These are phyloP conservation scores for Carpinus fangiana DNA, from an alignment of 306 rosid species.

Conservation along the genomic window DNA sequence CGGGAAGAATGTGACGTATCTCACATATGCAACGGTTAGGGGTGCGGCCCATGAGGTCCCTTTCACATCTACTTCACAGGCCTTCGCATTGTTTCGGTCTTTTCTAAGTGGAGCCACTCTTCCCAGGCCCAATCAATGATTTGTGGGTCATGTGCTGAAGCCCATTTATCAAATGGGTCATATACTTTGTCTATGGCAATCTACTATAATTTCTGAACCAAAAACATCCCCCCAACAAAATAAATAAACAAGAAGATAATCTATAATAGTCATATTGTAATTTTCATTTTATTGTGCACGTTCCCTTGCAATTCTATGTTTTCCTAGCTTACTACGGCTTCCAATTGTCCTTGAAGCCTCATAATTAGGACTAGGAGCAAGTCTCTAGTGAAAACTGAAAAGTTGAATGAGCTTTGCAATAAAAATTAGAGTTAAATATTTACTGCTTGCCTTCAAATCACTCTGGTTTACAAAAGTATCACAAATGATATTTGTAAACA, in stretches of 20 bases:
- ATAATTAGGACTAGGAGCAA: background rate
- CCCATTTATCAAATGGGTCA: background rate
- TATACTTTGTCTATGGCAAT: no score
- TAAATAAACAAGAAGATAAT: background rate
- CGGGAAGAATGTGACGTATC: conserved; percentile 1
- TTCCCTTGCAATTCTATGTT: background rate
- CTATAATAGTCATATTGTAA: background rate
- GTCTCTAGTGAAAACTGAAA: background rate
- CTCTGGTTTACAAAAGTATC: no score
- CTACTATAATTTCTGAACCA: no score
- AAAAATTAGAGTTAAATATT: no score
- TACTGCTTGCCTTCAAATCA: no score
- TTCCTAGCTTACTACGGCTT: background rate
- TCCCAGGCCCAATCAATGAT: background rate
- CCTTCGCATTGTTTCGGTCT: background rate
- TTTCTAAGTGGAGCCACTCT: background rate
- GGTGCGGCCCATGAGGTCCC: conserved; percentile 5
- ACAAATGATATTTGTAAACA: background rate
- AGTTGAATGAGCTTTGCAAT: background rate
- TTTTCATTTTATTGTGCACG: background rate
- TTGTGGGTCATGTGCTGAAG: background rate
- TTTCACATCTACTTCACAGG: background rate
- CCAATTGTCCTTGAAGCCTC: background rate
- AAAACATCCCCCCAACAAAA: no score
- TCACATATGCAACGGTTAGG: background rate